Conservation (phyloP, 148 eudicot species). For the Agrostemma githago region DNA sequence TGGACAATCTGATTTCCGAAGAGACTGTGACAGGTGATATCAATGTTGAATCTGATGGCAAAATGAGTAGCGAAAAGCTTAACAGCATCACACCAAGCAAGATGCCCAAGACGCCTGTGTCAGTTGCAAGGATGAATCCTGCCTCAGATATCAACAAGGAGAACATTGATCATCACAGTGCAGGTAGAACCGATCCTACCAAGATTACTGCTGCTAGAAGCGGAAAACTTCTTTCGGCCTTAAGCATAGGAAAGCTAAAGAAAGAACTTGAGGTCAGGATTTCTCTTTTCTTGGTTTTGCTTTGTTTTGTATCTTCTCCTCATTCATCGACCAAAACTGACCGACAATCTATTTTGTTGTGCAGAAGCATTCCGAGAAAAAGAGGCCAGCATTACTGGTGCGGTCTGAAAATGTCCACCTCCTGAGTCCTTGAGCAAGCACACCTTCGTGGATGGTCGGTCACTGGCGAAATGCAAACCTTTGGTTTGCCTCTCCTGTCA, state of each 20-base stretch:
- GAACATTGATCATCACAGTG: constrained; percentile 34
- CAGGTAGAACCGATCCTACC: constrained; percentile 21
- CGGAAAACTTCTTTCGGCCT: constrained; percentile 13
- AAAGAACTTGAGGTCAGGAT: constrained; percentile 26
- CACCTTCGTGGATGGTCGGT: neutral
- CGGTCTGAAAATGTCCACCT: constrained; percentile 33
- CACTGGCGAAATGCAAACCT: constrained; percentile 14
- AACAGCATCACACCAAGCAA: constrained; percentile 17
- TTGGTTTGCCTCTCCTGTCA: constrained; percentile 18
- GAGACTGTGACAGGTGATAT: constrained; percentile 12
- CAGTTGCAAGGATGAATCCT: constrained; percentile 21
- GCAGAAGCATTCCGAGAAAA: constrained; percentile 32
- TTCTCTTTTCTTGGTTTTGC: neutral
- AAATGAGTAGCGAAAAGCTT: neutral
- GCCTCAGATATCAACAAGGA: constrained; percentile 43
- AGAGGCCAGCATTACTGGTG: constrained; percentile 41
- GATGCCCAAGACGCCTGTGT: constrained; percentile 26
- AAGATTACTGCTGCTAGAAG: constrained; percentile 11
- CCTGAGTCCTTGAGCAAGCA: constrained; percentile 12
- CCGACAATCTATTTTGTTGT: neutral
- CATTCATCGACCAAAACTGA: neutral
- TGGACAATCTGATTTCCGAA: constrained; percentile 20
- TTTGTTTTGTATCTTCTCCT: neutral
- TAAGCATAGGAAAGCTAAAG: constrained; percentile 50
- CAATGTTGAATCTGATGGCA: constrained; percentile 3